Evolutionary conservation across 805 yeast species (phyloP).

Genomic region (Metschnikowia anglica): DNA sequence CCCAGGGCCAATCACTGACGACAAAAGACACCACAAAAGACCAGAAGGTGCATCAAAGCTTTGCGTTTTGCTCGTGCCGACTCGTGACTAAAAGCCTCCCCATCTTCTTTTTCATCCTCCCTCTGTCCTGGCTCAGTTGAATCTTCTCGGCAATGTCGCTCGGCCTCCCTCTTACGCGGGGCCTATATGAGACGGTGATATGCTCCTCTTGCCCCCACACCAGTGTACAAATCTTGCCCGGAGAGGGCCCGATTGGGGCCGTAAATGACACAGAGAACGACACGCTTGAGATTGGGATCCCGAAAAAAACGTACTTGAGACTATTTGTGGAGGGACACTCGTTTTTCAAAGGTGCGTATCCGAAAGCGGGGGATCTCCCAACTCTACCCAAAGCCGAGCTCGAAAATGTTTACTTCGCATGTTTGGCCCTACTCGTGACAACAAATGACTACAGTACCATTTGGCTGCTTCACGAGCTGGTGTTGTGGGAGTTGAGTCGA

Average conservation of each 20-base stretch:
- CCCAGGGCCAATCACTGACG: too few relatives aligned
- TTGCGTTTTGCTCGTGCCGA: too few relatives aligned
- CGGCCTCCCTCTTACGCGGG: background rate
- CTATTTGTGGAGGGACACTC: slow-evolving; percentile 36
- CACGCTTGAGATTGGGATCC: slow-evolving; percentile 32
- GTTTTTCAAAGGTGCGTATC: slow-evolving; percentile 14
- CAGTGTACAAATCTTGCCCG: slow-evolving; percentile 14
- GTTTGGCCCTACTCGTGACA: slow-evolving; percentile 36
- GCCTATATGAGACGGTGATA: slow-evolving; percentile 7
- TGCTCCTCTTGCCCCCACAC: background rate
- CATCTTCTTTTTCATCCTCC: background rate
- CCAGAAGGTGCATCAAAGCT: too few relatives aligned
- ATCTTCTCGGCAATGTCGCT: background rate
- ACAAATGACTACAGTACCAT: slow-evolving; percentile 41
- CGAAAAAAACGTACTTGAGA: slow-evolving; percentile 29
- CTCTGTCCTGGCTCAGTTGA: background rate
- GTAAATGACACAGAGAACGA: slow-evolving; percentile 9
- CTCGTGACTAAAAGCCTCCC: too few relatives aligned
- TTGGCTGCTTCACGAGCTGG: slow-evolving; percentile 29
- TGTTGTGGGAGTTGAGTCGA: slow-evolving; percentile 16
- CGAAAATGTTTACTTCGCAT: slow-evolving; percentile 25
- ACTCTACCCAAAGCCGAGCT: background rate
- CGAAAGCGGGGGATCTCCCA: background rate
- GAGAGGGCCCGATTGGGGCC: background rate
- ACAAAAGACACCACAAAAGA: too few relatives aligned